Evolutionary conservation across 2,329 filamentous ascomycete species (phyloP).

Genomic region (Ploettnerulaceae sp.): DNA sequence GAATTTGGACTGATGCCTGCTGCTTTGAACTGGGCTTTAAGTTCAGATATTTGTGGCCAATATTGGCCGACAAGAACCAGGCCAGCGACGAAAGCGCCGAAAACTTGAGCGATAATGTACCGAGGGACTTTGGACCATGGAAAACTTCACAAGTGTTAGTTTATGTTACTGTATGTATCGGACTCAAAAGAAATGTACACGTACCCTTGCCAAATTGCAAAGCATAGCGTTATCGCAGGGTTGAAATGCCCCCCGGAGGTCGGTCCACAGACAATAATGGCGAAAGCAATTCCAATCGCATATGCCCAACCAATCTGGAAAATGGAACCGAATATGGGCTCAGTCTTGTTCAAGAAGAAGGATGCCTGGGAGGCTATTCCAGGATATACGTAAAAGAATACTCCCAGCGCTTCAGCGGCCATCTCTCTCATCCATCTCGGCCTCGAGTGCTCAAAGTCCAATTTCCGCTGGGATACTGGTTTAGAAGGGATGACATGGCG

Average conservation of each 20-base stretch:
- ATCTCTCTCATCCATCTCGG: conserved; percentile 51
- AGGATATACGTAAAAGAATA: conserved; percentile 52
- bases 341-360: conserved; percentile 44
- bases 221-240: conserved; percentile 44
- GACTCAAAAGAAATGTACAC: too few species aligned
- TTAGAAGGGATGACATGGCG: conserved; percentile 46
- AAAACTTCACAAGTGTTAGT: conserved; percentile 35
- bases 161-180: neutral
- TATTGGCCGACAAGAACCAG: conserved; percentile 53
- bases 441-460: conserved; percentile 49
- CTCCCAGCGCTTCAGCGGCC: conserved; percentile 51
- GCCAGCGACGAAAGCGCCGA: conserved; percentile 52
- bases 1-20: conserved; percentile 38
- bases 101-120: conserved; percentile 52
- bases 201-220: conserved; percentile 48
- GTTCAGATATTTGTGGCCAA: conserved; percentile 45
- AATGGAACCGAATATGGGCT: conserved; percentile 44
- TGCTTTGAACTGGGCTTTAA: conserved; percentile 31
- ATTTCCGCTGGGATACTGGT: conserved; percentile 48
- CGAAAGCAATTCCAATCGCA: conserved; percentile 53
- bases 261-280: conserved; percentile 51
- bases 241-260: conserved; percentile 53
- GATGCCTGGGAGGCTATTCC: conserved; percentile 49
- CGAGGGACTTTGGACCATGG: conserved; percentile 53
- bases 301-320: conserved; percentile 53